Base-by-base conservation (phyloP, 257 asterid species). In the Solanum tarijense region DNA sequence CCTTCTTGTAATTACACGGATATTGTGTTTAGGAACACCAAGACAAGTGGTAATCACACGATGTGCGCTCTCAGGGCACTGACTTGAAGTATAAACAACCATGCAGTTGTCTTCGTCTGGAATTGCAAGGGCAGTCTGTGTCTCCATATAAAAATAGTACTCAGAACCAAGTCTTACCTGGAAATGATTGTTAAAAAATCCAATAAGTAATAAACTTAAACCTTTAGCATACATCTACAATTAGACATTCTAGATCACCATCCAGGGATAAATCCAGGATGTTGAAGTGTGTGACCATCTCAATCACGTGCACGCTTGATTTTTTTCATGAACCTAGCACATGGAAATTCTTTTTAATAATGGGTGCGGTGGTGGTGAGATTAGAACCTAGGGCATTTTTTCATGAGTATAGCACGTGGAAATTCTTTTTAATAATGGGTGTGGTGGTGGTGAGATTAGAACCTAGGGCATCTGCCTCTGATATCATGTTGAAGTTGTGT, bases 61-160 rank as follows among this genome's bases (percentile, higher is more conserved):
- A 14, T 31, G 78, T 14, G 78, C 39, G 7, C 12, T 71, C 78
- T 71, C 78, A 71, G 78, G 78, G 41, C 81, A 73, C 82, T 73
- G 82, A 39, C 48, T 73, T 73, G 82, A 73, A 34, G 48, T 73
- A 73, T 73, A 73, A 73, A 34, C 48, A 73, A 35, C 48, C 82
- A 73, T 73, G 48, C 82, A 73, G 46, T 74, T 74, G 31, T 74
- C 48, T 74, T 74, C 98, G 87, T 95, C 98, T 27, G 98, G 98
- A 72, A 95, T 65, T 21, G 98, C 97, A 79, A 95, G 94, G 18
- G 96, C 94, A 46, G 96, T 89, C 90, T 95, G 98, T 3, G 95
- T 92, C 90, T 95, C 98, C 96, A 95, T 93, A 84, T 95, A 95
- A 86, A 93, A 95, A 88, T 92, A 90, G 92, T 95, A 92, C 79